A percentile compares a stretch with the other conserved stretches of the same genome.
These are phyloP conservation scores for Blastocystis hominis DNA, from an alignment of 352 stramenopile species.

Conservation along the genomic window DNA sequence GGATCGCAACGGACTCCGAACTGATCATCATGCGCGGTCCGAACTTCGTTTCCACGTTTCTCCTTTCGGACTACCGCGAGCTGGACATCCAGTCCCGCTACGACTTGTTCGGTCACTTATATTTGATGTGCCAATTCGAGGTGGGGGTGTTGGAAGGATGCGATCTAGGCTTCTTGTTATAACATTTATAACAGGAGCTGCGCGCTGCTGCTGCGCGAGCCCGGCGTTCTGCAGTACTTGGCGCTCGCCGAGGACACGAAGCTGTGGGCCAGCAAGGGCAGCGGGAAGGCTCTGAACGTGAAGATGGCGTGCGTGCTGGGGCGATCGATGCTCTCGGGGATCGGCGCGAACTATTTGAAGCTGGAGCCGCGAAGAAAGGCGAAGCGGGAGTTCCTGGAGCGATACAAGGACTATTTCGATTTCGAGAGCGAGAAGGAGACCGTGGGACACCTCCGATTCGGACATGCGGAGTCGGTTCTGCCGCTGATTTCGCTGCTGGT, in stretches of 20 bases:
- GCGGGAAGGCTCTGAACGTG: slow-evolving; percentile 1
- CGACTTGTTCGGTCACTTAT: neutral
- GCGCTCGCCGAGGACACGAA: neutral
- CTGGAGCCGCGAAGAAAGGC: neutral
- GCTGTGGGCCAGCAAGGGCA: neutral
- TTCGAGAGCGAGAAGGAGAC: neutral
- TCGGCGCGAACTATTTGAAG: neutral
- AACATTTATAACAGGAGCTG: slow-evolving; percentile 17
- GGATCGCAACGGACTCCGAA: neutral
- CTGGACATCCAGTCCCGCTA: neutral
- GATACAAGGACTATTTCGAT: slow-evolving; percentile 9
- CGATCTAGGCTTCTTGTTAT: slow-evolving; percentile 27
- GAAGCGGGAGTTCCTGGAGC: neutral
- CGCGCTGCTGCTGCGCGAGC: neutral
- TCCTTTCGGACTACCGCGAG: neutral
- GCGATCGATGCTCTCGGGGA: neutral
- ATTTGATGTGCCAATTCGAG: slow-evolving; percentile 42
- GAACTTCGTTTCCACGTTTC: neutral
- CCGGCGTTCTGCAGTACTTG: neutral
- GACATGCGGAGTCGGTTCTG: slow-evolving; percentile 39
- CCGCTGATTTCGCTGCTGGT: slow-evolving; percentile 14
- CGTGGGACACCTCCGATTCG: neutral
- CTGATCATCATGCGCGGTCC: neutral
- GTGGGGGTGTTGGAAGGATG: neutral
- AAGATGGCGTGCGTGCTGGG: slow-evolving; percentile 11